Evolutionary conservation across 2,329 filamentous ascomycete genomes (phyloP).

Genomic region (Aureobasidium leucospermi): DNA sequence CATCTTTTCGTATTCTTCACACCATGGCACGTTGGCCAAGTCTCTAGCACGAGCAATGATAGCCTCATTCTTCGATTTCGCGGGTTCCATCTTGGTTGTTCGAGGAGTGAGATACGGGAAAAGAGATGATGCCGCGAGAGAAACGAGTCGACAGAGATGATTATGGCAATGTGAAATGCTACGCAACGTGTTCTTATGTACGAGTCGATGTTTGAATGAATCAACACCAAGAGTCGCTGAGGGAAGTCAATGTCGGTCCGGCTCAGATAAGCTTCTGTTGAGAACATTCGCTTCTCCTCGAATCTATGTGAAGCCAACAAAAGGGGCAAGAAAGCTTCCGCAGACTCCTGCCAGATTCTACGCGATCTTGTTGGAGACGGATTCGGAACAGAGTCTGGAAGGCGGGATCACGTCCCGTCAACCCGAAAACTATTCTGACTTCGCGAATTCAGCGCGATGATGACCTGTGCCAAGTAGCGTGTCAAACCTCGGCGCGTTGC

Average conservation of each 20-base stretch:
- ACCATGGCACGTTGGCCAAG: conserved; percentile 47
- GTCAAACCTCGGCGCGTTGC: background rate
- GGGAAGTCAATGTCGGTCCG: conserved; percentile 1
- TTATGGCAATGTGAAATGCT: background rate
- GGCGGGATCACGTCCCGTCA: background rate
- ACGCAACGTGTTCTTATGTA: conserved; percentile 1
- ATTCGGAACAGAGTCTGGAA: too few relatives aligned
- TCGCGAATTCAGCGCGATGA: background rate
- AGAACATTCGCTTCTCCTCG: background rate
- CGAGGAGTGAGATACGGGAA: background rate
- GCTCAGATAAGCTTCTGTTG: background rate
- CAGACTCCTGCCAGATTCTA: background rate
- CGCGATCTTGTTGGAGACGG: too few relatives aligned
- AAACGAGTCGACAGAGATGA: too few relatives aligned
- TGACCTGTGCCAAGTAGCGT: background rate
- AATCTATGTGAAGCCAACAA: background rate
- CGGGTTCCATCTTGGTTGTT: background rate
- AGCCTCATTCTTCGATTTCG: conserved; percentile 9
- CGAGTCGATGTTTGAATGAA: background rate
- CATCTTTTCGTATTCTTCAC: conserved; percentile 58
- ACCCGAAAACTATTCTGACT: background rate
- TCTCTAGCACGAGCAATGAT: conserved; percentile 32
- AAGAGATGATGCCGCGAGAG: background rate
- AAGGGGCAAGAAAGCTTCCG: background rate
- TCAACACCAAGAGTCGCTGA: background rate